Percentiles rank a stretch among this genome's conserved stretches.
These are phyloP conservation scores for Lecanoromycetidae sp. DNA, from an alignment of 2,329 filamentous ascomycete genomes.

Conservation along the genomic window DNA sequence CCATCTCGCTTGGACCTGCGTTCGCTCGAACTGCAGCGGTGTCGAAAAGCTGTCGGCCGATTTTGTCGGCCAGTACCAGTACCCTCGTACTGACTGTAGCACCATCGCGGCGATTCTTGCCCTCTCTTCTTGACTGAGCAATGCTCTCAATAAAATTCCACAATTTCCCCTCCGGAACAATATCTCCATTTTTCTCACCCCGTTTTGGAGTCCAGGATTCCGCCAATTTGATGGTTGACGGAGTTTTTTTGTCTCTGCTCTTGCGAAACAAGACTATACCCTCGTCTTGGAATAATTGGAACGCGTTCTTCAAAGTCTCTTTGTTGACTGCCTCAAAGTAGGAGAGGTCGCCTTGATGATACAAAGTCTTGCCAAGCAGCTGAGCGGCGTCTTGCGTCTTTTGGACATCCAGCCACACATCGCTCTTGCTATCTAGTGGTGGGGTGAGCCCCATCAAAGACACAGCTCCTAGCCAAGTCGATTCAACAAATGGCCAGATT, in stretches of 20 bases:
- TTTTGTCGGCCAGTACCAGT: conserved; percentile 58
- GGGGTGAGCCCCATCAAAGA: conserved; percentile 78
- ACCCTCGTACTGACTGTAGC: conserved; percentile 78
- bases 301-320: conserved; percentile 90
- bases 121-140: conserved; percentile 68
- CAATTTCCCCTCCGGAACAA: conserved; percentile 60
- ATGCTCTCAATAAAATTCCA: conserved; percentile 93
- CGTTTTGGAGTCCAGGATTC: conserved; percentile 63
- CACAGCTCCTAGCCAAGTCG: conserved; percentile 81
- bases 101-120: conserved; percentile 91
- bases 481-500: conserved; percentile 96
- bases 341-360: conserved; percentile 90
- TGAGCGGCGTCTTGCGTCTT: conserved; percentile 74
- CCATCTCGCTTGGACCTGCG: conserved; percentile 22
- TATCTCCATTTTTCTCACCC: conserved; percentile 45
- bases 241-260: conserved; percentile 40
- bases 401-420: conserved; percentile 65
- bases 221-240: conserved; percentile 49
- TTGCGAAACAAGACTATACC: conserved; percentile 70
- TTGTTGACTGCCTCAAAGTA: conserved; percentile 99
- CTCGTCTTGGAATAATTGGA: conserved; percentile 76
- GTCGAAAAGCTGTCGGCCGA: conserved; percentile 59
- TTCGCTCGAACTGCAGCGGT: conserved; percentile 21
- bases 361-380: conserved; percentile 86
- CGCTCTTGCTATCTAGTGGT: conserved; percentile 45